A percentile compares a stretch with the other conserved stretches of the same genome.
Conservation (phyloP, 2,329 filamentous ascomycete genomes). For the Trichoderma polysporum region DNA sequence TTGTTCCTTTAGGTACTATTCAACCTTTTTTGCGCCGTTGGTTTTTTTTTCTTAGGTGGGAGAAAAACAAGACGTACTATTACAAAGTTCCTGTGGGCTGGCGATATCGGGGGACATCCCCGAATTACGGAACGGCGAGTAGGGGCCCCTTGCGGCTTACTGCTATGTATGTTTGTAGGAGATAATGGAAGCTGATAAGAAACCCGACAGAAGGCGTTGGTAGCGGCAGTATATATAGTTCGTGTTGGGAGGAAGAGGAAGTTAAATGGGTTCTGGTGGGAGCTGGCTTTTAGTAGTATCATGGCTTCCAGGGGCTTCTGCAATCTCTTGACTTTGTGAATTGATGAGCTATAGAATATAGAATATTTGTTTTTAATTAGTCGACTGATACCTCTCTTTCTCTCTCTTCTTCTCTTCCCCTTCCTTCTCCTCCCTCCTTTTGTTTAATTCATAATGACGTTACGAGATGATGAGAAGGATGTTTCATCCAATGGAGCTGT, state of each 20-base stretch:
- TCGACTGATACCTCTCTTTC: background rate
- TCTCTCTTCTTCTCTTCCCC: background rate
- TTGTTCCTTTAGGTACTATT: background rate
- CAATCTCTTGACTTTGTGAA: background rate
- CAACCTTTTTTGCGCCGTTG: background rate
- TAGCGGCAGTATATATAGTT: background rate
- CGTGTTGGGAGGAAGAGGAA: background rate
- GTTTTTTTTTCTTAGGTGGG: background rate
- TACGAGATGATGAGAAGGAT: conserved; percentile 13
- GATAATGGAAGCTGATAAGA: background rate
- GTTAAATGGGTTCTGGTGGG: background rate
- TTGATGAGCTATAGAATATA: background rate
- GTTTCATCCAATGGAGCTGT: background rate
- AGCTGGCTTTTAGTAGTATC: background rate
- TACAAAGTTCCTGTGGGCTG: background rate
- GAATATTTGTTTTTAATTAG: background rate
- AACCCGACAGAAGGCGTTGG: background rate
- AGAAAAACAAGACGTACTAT: background rate
- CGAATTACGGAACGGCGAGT: conserved; percentile 10
- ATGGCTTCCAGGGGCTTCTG: background rate
- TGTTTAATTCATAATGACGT: background rate
- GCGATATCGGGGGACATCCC: conserved; percentile 11
- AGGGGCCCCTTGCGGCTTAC: background rate
- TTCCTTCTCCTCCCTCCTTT: background rate
- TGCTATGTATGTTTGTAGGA: too few relatives aligned